Evolutionary conservation across 2,329 filamentous ascomycete genomes (phyloP).

Genomic region (Pseudogymnoascus sp.): DNA sequence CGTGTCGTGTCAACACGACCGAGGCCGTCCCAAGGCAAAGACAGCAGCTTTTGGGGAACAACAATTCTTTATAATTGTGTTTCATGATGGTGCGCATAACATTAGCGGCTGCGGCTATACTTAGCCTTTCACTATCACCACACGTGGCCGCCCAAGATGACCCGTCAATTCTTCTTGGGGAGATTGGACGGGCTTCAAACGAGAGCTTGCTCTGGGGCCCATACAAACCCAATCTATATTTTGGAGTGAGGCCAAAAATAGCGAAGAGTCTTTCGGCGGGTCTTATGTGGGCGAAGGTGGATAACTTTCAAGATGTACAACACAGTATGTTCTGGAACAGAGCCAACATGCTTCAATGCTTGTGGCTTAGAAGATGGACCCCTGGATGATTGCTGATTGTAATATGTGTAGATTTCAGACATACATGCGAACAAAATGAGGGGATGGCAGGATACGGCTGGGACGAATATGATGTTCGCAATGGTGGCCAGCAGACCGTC

Average conservation of each 20-base stretch:
- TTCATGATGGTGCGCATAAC: slow-evolving; percentile 4
- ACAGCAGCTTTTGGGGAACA: background rate
- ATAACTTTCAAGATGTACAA: slow-evolving; percentile 68
- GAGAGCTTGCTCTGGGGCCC: slow-evolving; percentile 91
- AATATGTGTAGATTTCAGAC: slow-evolving; percentile 60
- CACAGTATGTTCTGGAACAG: slow-evolving; percentile 48
- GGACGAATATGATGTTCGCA: slow-evolving; percentile 91
- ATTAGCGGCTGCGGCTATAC: background rate
- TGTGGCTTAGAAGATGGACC: background rate
- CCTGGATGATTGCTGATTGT: background rate
- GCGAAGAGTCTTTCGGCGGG: slow-evolving; percentile 75
- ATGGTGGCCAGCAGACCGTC: slow-evolving; percentile 80
- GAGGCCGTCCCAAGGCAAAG: background rate
- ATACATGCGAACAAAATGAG: slow-evolving; percentile 93
- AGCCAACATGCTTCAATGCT: background rate
- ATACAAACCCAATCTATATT: slow-evolving; percentile 90
- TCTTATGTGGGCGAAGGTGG: slow-evolving; percentile 81
- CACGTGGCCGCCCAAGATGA: slow-evolving; percentile 20
- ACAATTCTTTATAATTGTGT: slow-evolving; percentile 7
- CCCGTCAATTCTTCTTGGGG: slow-evolving; percentile 23
- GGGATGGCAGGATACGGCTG: slow-evolving; percentile 94
- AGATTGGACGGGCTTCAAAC: slow-evolving; percentile 48
- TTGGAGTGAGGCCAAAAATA: slow-evolving; percentile 75
- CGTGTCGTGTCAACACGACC: slow-evolving; percentile 2
- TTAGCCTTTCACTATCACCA: background rate